These are phyloP conservation scores for Fraxinus americana DNA, from an alignment of 257 asterid species.

Conservation along the genomic window DNA sequence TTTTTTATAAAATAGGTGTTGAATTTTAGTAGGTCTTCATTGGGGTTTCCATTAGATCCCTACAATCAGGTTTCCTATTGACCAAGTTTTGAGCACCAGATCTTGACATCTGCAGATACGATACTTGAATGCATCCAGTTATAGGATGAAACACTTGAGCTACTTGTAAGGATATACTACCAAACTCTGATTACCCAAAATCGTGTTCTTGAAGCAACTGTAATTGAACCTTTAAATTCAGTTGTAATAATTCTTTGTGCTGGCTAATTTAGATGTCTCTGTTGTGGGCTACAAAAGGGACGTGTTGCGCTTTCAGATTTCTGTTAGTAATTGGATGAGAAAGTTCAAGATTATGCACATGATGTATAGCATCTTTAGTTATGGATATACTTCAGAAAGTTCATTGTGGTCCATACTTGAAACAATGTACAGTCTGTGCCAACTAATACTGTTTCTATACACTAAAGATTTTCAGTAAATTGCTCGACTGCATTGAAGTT, in stretches of 20 bases:
- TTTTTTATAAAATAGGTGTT: too few species aligned
- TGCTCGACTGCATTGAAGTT: conserved; percentile 48
- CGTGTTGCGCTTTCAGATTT: not conserved
- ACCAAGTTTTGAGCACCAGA: too few species aligned
- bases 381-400: conserved; percentile 33
- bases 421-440: conserved; percentile 36
- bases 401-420: conserved; percentile 31
- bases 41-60: too few species aligned
- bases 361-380: not conserved
- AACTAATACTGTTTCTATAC: conserved; percentile 15
- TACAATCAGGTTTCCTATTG: too few species aligned
- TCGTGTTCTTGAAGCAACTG: too few species aligned
- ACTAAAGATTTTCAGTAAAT: conserved; percentile 32
- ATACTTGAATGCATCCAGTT: too few species aligned
- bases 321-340: not conserved
- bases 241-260: not conserved
- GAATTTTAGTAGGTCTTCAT: too few species aligned
- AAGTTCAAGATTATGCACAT: conserved; percentile 27
- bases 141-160: too few species aligned
- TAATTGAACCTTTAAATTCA: not conserved
- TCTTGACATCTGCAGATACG: too few species aligned
- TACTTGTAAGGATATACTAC: too few species aligned
- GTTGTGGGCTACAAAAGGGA: not conserved
- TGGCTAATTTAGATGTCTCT: not conserved
- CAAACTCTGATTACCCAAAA: too few species aligned